Evolutionary conservation across 2,329 filamentous ascomycete species (phyloP), one percentile per base, ranked within the genome.

Genomic region (Leptodontidium sp.): DNA sequence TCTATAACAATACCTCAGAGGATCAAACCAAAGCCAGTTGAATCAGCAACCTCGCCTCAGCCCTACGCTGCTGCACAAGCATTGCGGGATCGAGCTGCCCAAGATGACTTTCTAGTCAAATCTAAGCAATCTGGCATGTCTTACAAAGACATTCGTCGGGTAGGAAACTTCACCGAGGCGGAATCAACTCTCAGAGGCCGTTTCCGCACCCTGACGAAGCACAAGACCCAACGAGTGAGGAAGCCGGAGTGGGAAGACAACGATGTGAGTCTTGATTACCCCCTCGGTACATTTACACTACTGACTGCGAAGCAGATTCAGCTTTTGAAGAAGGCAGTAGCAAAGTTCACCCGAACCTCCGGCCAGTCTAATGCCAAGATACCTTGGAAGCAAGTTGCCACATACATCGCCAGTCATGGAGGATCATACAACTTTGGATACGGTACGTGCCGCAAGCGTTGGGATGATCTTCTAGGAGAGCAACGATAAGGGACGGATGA

Each of bases 181-280:
- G 91, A 93, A 79, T 91, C 90, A 12, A 94, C 92, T 0, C 82
- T 94, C 47, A 85, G 92, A 15, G 92, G 92, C 0, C 85, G 91
- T 0, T 88, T 86, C 73, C 83, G 91, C 4, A 87, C 85, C 2
- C 78, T 93, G 74, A 92, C 87, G 8, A 93, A 92, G 80, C 79
- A 80, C 14, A 87, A 87, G 73, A 82, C 85, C 43, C 83, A 87
- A 67, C 83, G 91, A 6, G 86, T 92, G 2, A 83, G 92, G 8
- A 89, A 87, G 78, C 91, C 91, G 0, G 79, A 84, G 67, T 94
- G 91, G 91, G 82, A 78, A 0, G 80, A 82, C 0, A 79, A 81
- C 1, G 91, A 94, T 80, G 91, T 93, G 79, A 84, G 90, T 84
- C 6, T 62, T 32, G 26, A 9, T n/a, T 8, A n/a, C 11, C 38